A percentile compares a stretch with the other conserved stretches of the same genome.
These are phyloP conservation scores for Talaromyces atroroseus DNA, from an alignment of 2,329 filamentous ascomycete species.

Conservation along the genomic window DNA sequence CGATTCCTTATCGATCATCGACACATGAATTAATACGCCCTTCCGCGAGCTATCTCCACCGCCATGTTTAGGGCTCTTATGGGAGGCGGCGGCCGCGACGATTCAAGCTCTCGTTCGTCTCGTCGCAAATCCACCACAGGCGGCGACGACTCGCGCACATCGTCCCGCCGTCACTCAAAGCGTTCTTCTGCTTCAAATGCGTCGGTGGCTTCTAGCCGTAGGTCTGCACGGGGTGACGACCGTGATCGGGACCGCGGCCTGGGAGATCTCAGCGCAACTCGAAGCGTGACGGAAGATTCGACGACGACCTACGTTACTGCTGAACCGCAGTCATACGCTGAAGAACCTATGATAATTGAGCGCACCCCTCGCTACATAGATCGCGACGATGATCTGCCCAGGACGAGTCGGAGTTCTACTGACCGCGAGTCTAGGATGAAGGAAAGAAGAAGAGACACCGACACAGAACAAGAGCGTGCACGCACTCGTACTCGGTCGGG, in stretches of 20 bases:
- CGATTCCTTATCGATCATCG: neutral
- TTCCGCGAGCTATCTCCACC: slow-evolving; percentile 16
- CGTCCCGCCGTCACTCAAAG: slow-evolving; percentile 21
- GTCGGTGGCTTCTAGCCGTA: slow-evolving; percentile 32
- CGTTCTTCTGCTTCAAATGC: slow-evolving; percentile 17
- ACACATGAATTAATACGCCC: slow-evolving; percentile 12
- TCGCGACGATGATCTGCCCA: slow-evolving; percentile 9
- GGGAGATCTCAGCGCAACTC: slow-evolving; percentile 28
- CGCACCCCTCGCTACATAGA: slow-evolving; percentile 23
- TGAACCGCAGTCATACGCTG: slow-evolving; percentile 26
- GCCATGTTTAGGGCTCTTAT: slow-evolving; percentile 37
- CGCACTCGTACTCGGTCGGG: slow-evolving; percentile 24
- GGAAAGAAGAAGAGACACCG: slow-evolving; percentile 24
- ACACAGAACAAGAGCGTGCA: slow-evolving; percentile 21
- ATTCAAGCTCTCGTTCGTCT: slow-evolving; percentile 25
- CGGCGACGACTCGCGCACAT: slow-evolving; percentile 1
- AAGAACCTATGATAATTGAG: slow-evolving; percentile 25
- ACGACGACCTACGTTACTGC: slow-evolving; percentile 34
- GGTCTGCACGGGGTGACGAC: slow-evolving; percentile 43
- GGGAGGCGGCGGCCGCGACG: slow-evolving; percentile 31
- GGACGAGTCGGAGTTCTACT: slow-evolving; percentile 1
- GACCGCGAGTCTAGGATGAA: slow-evolving; percentile 19
- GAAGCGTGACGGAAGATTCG: slow-evolving; percentile 14
- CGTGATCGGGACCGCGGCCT: slow-evolving; percentile 34
- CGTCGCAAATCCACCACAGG: slow-evolving; percentile 10